These are phyloP conservation scores for Gryganskiella cystojenkinii DNA, from an alignment of 192 early-diverging fungal species.

Conservation along the genomic window DNA sequence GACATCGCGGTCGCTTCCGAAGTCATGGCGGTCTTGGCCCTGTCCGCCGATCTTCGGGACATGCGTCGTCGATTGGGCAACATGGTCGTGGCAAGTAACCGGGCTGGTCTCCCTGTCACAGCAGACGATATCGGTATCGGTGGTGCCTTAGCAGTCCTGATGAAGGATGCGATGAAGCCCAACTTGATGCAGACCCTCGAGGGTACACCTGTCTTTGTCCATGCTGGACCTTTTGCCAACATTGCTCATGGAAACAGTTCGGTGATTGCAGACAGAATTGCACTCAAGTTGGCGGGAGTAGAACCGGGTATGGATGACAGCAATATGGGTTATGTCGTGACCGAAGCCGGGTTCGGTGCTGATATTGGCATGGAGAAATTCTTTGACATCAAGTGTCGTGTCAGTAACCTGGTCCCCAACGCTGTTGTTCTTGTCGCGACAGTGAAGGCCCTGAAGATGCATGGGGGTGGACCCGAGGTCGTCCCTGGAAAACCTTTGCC, in stretches of 20 bases:
- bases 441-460: slow-evolving; percentile 95
- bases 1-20: slow-evolving; percentile 99
- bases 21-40: slow-evolving; percentile 97
- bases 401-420: slow-evolving; percentile 87
- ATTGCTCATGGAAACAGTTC: slow-evolving; percentile 99
- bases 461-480: slow-evolving; percentile 96
- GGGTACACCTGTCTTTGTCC: slow-evolving; percentile 98
- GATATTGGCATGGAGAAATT: slow-evolving; percentile 99
- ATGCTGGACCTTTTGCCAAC: slow-evolving; percentile 99
- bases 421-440: slow-evolving; percentile 95
- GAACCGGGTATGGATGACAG: slow-evolving; percentile 63
- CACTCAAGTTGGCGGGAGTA: slow-evolving; percentile 90
- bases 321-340: slow-evolving; percentile 89
- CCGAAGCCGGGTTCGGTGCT: slow-evolving; percentile 99
- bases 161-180: slow-evolving; percentile 99
- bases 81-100: slow-evolving; percentile 95
- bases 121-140: slow-evolving; percentile 96
- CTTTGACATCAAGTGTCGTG: slow-evolving; percentile 98
- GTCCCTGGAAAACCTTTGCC: slow-evolving; percentile 90
- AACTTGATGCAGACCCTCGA: slow-evolving; percentile 99
- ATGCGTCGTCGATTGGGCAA: slow-evolving; percentile 93
- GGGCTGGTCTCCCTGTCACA: slow-evolving; percentile 85
- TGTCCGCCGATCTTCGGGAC: slow-evolving; percentile 89
- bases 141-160: slow-evolving; percentile 95
- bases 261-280: slow-evolving; percentile 95